Conservation (phyloP, 768 basidiomycete species). For the Nevesoporus exiguus region DNA sequence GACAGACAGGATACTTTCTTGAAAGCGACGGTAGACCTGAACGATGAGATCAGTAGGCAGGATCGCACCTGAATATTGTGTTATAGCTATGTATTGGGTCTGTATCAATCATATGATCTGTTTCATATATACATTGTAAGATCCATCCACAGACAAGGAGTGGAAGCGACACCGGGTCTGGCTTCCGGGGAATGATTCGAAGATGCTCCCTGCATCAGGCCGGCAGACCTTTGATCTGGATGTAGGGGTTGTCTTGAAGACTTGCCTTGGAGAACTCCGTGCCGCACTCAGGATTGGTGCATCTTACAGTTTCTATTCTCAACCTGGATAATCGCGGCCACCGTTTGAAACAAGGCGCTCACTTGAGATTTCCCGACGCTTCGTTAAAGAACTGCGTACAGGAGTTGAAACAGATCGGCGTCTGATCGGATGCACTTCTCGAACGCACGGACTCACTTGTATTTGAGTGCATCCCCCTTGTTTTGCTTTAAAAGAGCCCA, state of each 20-base stretch:
- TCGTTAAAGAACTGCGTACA: slow-evolving; percentile 39
- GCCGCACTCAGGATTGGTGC: slow-evolving; percentile 39
- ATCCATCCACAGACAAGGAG: slow-evolving; percentile 11
- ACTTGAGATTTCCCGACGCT: slow-evolving; percentile 35
- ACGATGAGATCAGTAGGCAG: slow-evolving; percentile 53
- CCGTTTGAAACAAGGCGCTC: slow-evolving; percentile 16
- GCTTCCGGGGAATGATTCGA: slow-evolving; percentile 4
- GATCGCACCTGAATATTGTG: slow-evolving; percentile 19
- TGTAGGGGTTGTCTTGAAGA: slow-evolving; percentile 40
- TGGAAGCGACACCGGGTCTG: slow-evolving; percentile 22
- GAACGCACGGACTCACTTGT: slow-evolving; percentile 30
- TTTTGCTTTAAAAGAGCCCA: slow-evolving; percentile 39
- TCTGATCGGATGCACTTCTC: neutral
- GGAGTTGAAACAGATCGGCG: slow-evolving; percentile 1
- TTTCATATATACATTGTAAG: slow-evolving; percentile 29
- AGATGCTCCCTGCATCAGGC: slow-evolving; percentile 17
- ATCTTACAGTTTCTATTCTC: slow-evolving; percentile 20
- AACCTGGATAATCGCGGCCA: slow-evolving; percentile 2
- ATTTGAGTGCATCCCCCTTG: slow-evolving; percentile 42
- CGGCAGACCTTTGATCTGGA: slow-evolving; percentile 39
- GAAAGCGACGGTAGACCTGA: slow-evolving; percentile 63
- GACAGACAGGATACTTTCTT: slow-evolving; percentile 56
- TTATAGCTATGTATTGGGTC: slow-evolving; percentile 17
- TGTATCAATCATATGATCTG: slow-evolving; percentile 19
- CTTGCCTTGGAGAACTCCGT: slow-evolving; percentile 40